A percentile compares a stretch with the other conserved stretches of the same genome.
phyloP scores from a whole-genome alignment of 2,329 filamentous ascomycete species.

The Pestalotiopsis sp. region DNA sequence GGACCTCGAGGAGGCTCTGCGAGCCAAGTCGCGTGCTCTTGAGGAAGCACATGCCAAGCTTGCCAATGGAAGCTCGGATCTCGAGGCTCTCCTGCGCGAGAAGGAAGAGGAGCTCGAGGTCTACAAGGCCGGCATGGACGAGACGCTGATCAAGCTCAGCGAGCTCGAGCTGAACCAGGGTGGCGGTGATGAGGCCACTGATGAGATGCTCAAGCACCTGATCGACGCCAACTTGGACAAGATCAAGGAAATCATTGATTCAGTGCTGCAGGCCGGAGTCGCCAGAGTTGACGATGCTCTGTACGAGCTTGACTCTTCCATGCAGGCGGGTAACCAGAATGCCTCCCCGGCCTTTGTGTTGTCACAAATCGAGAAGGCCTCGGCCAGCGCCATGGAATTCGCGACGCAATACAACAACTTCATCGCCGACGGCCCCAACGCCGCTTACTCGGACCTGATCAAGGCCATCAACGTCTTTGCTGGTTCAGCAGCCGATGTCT shows the following conservation, averaged over 20 bases:
- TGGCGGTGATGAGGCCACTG: slow-evolving; percentile 78
- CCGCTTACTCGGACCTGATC: slow-evolving; percentile 87
- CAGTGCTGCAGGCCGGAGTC: slow-evolving; percentile 89
- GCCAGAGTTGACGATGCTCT: slow-evolving; percentile 94
- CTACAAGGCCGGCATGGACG: slow-evolving; percentile 97
- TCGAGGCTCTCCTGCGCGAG: slow-evolving; percentile 83
- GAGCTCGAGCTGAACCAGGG: slow-evolving; percentile 78
- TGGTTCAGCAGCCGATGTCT: slow-evolving; percentile 88
- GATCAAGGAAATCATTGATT: slow-evolving; percentile 97
- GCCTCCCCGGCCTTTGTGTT: slow-evolving; percentile 93
- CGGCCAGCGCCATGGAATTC: slow-evolving; percentile 92
- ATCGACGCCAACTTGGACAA: slow-evolving; percentile 86
- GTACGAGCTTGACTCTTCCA: slow-evolving; percentile 95
- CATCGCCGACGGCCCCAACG: slow-evolving; percentile 93
- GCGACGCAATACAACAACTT: slow-evolving; percentile 98
- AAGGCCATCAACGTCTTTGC: slow-evolving; percentile 90
- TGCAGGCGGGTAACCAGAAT: slow-evolving; percentile 99
- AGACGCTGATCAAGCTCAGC: slow-evolving; percentile 89
- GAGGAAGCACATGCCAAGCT: slow-evolving; percentile 82
- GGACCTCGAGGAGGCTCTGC: slow-evolving; percentile 89
- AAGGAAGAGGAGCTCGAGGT: slow-evolving; percentile 98
- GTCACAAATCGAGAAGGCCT: slow-evolving; percentile 96
- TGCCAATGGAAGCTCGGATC: slow-evolving; percentile 80
- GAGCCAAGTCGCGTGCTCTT: slow-evolving; percentile 83
- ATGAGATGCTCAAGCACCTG: slow-evolving; percentile 88